Evolutionary conservation across 73 alveolate genomes (phyloP), one percentile per base, ranked within the genome.

Genomic region (Paraurostyla sp.): DNA sequence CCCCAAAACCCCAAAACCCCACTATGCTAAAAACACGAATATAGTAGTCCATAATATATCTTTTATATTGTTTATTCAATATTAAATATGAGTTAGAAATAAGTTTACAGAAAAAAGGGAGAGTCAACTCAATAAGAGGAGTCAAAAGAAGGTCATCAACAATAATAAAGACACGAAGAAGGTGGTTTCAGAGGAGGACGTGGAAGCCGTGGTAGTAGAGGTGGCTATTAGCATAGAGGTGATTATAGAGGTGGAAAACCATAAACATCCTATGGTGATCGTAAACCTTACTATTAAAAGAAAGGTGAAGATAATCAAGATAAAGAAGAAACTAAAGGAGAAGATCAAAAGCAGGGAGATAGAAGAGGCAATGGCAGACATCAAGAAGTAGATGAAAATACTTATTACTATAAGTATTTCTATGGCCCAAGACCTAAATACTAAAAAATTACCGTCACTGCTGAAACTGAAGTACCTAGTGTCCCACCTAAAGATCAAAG

Each of bases 381-480:
- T 13, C 16, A 43, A 16, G 80, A 62, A 22, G 25, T 32, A 16
- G 80, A 62, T 62, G 80, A 62, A 33, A 62, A 62, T 22, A 32
- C 80, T 62, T 62, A 62, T 62, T 29, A 32, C 25, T 69, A 69
- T 68, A 69, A 69, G 62, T 69, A 27, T 40, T 40, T 35, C 69
- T 69, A 69, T 36, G 63, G 22, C 13, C 65, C 58, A 36, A 33
- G 85, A 33, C 85, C 85, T 43, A 33, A 69, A 43, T 40, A 33
- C 27, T 65, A 69, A 16, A 69, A 38, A 40, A 23, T 40, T 43
- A 18, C 9, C 16, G 62, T 69, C 65, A 69, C 58, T 43, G 65
- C 40, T 23, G 62, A 69, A 6, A 69, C 85, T 11, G 85, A 69
- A 43, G 85, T 69, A 18, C 85, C 85, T 40, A 43, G 45, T 43